Conservation (phyloP, 129 eudicot genomes). For the Mikania micrantha region DNA sequence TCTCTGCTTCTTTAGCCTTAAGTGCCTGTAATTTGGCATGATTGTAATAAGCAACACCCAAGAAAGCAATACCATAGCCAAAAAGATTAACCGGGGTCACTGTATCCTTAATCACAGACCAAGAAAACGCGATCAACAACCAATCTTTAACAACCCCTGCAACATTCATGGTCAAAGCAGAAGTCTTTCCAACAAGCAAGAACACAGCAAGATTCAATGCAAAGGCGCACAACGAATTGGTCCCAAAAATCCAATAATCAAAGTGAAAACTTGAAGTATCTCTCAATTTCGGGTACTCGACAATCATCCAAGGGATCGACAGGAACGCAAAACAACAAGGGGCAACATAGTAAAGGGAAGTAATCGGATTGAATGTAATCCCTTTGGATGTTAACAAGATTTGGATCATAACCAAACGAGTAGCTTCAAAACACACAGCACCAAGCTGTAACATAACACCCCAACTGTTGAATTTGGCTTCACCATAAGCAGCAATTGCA, state of each 20-base stretch:
- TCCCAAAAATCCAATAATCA: slow-evolving; percentile 58
- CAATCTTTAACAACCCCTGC: slow-evolving; percentile 87
- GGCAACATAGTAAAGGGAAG: slow-evolving; percentile 63
- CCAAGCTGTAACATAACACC: slow-evolving; percentile 68
- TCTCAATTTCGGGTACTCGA: slow-evolving; percentile 56
- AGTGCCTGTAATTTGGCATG: slow-evolving; percentile 58
- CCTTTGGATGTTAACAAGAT: slow-evolving; percentile 63
- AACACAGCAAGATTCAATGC: slow-evolving; percentile 79
- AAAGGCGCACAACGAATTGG: slow-evolving; percentile 68
- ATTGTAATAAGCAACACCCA: slow-evolving; percentile 67
- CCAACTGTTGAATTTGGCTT: slow-evolving; percentile 58
- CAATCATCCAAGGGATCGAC: slow-evolving; percentile 58
- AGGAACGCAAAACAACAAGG: slow-evolving; percentile 68
- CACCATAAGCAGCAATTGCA: slow-evolving; percentile 73
- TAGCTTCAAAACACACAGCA: slow-evolving; percentile 76
- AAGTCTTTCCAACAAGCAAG: slow-evolving; percentile 71
- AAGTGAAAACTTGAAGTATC: slow-evolving; percentile 61
- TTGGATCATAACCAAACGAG: slow-evolving; percentile 69
- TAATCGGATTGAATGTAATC: slow-evolving; percentile 55
- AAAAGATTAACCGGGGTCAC: slow-evolving; percentile 57
- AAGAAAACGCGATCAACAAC: slow-evolving; percentile 79
- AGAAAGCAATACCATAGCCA: slow-evolving; percentile 69
- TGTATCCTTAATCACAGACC: slow-evolving; percentile 84
- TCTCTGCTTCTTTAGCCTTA: slow-evolving; percentile 59
- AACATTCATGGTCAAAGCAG: slow-evolving; percentile 83